phyloP scores from a whole-genome alignment of 2,329 filamentous ascomycete species.

The Akanthomyces dipterigenus region DNA sequence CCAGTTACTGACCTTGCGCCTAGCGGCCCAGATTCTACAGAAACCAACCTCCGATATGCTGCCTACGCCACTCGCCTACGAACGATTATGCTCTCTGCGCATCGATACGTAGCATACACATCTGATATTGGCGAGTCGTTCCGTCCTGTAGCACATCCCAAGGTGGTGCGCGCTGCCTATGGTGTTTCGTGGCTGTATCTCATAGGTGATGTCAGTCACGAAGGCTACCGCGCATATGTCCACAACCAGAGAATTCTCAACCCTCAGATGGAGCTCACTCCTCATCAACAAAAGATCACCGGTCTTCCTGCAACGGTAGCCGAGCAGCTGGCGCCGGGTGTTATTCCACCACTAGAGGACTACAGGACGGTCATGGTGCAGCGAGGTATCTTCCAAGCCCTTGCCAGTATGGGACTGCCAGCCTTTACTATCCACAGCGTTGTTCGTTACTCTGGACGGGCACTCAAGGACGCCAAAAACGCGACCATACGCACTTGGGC shows the following conservation, averaged over 20 bases:
- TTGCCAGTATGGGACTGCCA: slow-evolving; percentile 90
- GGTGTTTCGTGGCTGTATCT: slow-evolving; percentile 91
- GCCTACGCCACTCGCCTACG: slow-evolving; percentile 81
- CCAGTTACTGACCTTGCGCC: slow-evolving; percentile 13
- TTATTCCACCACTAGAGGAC: slow-evolving; percentile 71
- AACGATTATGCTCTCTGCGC: slow-evolving; percentile 82
- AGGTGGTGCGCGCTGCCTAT: slow-evolving; percentile 75
- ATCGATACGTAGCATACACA: slow-evolving; percentile 95
- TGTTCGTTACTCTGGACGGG: slow-evolving; percentile 78
- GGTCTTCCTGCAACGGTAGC: slow-evolving; percentile 33
- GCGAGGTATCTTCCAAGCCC: slow-evolving; percentile 78
- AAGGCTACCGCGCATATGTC: slow-evolving; percentile 92
- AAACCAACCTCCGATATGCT: slow-evolving; percentile 81
- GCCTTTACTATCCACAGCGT: slow-evolving; percentile 92
- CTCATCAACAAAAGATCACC: slow-evolving; percentile 41
- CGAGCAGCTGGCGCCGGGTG: slow-evolving; percentile 29
- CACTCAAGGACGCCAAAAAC: slow-evolving; percentile 80
- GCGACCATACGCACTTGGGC: slow-evolving; percentile 71
- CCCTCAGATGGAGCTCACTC: slow-evolving; percentile 53
- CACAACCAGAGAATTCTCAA: slow-evolving; percentile 72
- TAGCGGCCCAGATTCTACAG: slow-evolving; percentile 64
- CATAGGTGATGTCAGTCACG: slow-evolving; percentile 80
- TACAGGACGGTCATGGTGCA: slow-evolving; percentile 88
- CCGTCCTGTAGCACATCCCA: slow-evolving; percentile 82
- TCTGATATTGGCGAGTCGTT: slow-evolving; percentile 96